These are phyloP conservation scores for Protomyces lactucae-debilis DNA, from an alignment of 1,139 yeast genomes.

Conservation along the genomic window DNA sequence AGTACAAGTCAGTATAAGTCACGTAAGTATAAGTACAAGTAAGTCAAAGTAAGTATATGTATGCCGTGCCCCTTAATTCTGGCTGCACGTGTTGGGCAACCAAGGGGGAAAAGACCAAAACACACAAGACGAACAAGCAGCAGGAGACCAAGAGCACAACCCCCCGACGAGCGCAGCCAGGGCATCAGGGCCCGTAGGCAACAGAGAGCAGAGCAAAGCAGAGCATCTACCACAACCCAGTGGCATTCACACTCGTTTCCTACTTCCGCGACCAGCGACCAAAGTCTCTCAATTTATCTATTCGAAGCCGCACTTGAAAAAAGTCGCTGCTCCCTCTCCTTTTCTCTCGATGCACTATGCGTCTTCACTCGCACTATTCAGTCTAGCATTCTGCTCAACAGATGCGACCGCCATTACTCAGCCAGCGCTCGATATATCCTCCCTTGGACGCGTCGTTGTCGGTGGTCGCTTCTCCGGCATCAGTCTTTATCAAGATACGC, in stretches of 20 bases:
- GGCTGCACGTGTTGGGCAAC: too few species aligned
- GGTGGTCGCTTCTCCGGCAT: constrained; percentile 63
- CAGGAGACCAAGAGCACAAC: neutral
- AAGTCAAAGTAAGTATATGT: neutral
- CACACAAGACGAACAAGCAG: neutral
- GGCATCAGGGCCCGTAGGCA: neutral
- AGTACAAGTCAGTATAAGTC: neutral
- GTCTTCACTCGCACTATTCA: neutral
- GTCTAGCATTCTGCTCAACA: neutral
- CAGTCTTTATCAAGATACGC: constrained; percentile 51
- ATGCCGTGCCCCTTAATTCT: neutral
- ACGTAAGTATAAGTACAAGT: neutral
- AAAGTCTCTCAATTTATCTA: too few species aligned
- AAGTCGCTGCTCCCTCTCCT: neutral
- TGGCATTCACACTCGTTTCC: neutral
- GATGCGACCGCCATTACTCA: constrained; percentile 5
- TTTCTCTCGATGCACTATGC: neutral
- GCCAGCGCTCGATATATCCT: constrained; percentile 32
- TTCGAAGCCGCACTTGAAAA: too few species aligned
- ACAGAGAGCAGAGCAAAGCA: neutral
- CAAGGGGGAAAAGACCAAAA: neutral
- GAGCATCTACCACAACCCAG: neutral
- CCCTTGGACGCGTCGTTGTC: constrained; percentile 50
- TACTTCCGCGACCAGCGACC: neutral
- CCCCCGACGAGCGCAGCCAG: neutral